These are phyloP conservation scores for Pyrenophora seminiperda DNA, from an alignment of 2,329 filamentous ascomycete species.

Conservation along the genomic window DNA sequence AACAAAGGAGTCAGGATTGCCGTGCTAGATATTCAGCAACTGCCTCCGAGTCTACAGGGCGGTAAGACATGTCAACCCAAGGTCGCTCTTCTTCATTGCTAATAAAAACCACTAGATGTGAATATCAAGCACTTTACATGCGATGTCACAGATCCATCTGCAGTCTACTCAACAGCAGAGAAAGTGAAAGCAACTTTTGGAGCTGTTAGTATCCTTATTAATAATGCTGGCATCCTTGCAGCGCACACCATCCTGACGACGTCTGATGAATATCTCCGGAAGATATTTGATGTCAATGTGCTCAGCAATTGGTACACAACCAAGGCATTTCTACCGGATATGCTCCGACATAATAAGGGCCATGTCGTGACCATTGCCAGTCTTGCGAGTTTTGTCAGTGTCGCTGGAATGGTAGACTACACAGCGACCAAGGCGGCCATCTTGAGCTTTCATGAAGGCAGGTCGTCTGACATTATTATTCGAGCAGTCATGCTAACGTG, in stretches of 20 bases:
- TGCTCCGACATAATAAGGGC: constrained; percentile 50
- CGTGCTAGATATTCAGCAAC: constrained; percentile 40
- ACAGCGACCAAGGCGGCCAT: constrained; percentile 58
- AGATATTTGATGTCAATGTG: constrained; percentile 47
- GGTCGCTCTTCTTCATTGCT: background rate
- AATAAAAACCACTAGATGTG: constrained; percentile 24
- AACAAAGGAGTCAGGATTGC: constrained; percentile 39
- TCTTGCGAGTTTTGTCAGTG: constrained; percentile 56
- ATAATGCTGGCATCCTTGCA: constrained; percentile 44
- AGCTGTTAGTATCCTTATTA: constrained; percentile 42
- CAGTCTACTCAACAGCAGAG: constrained; percentile 35
- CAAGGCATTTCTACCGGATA: constrained; percentile 45
- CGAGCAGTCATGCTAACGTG: constrained; percentile 13
- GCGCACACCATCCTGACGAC: constrained; percentile 43
- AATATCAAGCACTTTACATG: constrained; percentile 41
- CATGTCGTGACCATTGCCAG: constrained; percentile 63
- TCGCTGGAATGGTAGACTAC: constrained; percentile 60
- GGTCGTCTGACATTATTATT: constrained; percentile 51
- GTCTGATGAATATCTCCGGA: constrained; percentile 34
- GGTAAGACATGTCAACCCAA: constrained; percentile 23
- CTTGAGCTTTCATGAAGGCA: constrained; percentile 60
- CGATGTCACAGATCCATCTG: constrained; percentile 40
- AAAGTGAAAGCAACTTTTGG: constrained; percentile 31
- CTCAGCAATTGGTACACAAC: constrained; percentile 44
- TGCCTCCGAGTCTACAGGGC: constrained; percentile 35